Evolutionary conservation across 225 moss, liverwort and hornwort genomes (phyloP), one percentile per base, ranked within the genome.

Genomic region (Pleurozium schreberi): DNA sequence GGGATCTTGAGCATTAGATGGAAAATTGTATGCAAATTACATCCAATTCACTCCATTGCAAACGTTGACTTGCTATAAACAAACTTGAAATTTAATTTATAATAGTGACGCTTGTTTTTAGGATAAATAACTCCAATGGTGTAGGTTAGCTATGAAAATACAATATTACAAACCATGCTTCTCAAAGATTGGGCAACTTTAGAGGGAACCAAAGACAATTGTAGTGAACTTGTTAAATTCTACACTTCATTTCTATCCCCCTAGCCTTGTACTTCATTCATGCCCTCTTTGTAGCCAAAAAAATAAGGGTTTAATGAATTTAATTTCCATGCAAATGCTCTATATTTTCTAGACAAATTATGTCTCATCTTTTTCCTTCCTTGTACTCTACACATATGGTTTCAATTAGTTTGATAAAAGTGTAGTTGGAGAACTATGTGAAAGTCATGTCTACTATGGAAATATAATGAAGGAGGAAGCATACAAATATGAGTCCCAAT

Each of bases 371-470:
- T 71, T 27, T 14, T 70, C 22, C 1, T 27, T 14, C 13, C 9
- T 3, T 70, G 3, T 14, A 0, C 11, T 25, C 5, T 43, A 70
- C 3, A 16, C 5, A 45, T 45, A 28, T 5, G 3, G 16, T 42
- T 43, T 28, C 25, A 43, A 73, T 73, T 43, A 26, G 17, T 73
- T 42, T 45, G 71, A 45, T 26, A 9, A 42, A 42, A 70, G 5
- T 26, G 7, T 1, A 70, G 2, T 0, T 26, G 0, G 16, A 71
- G 16, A 70, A 71, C 27, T 71, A 9, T 43, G 5, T 15, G 9
- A 15, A 43, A 71, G 8, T 71, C 4, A 26, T 21, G 3, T 42
- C 70, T 42, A 42, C 42, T 2, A 42, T 42, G 0, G 3, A 70
- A 42, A 8, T 5, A 70, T 8, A 42, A 68, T 42, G 42, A 42